Base-by-base conservation (phyloP, 1,139 yeast genomes). In the Yamadazyma buinensis region DNA sequence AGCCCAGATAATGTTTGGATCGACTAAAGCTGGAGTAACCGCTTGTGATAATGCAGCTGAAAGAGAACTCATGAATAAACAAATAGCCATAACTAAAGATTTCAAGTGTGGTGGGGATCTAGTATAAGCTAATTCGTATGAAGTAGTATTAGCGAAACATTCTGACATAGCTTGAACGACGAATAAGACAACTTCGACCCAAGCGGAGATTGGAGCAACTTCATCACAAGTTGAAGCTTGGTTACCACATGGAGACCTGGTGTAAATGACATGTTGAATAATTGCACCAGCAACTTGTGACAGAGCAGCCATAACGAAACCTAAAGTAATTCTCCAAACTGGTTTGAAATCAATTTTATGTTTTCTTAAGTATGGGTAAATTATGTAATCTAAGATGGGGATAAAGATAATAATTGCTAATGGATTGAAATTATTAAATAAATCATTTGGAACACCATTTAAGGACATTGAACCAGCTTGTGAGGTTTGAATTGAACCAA, bases 401-500 rank as follows among this genome's bases (percentile, higher is more conserved):
- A 81, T 78, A 44, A 78, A 60, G 18, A 80, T 59, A 45, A 81
- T 75, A 41, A 81, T 76, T 15, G 85, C 75, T 44, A 82, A 64
- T 23, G 87, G 83, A 52, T 81, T 81, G 56, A 82, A 77, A 44
- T 78, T 80, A 54, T 71, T 75, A 55, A 80, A 74, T 51, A 81
- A 67, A 64, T 80, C 88, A 49, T 81, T 81, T 43, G 88, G 88
- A 42, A 81, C 75, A 37, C 86, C 85, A 34, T 77, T 67, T 21
- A 79, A 67, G 22, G 73, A 62, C 84, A 81, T 76, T 22, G 82
- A 71, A 37, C 80, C 81, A 30, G 85, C 80, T 51, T 79, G 84
- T 7, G 80, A 76, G 38, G 75, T 77, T 54, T 77, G 78, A 35
- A 77, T 68, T 38, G 77, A 66, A 32, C 82, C 79, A 57, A 80